These are phyloP conservation scores for Naganishia kalamii DNA, from an alignment of 768 basidiomycete species.

Conservation along the genomic window DNA sequence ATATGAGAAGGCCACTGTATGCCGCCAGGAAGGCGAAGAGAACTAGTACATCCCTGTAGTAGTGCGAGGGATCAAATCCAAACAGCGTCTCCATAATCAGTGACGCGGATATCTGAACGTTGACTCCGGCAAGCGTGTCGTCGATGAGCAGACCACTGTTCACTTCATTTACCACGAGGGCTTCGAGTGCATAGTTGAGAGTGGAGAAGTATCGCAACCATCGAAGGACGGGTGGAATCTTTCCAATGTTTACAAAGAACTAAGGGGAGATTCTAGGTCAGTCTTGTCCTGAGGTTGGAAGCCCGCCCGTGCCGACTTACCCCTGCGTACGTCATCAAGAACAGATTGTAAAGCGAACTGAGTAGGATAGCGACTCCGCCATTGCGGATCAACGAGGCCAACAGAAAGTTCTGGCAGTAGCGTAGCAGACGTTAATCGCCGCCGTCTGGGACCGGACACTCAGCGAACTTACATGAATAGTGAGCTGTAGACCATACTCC, in stretches of 20 bases:
- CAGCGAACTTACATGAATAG: slow-evolving; percentile 62
- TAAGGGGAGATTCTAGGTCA: neutral
- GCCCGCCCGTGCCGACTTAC: neutral
- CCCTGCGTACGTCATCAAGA: slow-evolving; percentile 49
- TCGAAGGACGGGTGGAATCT: slow-evolving; percentile 81
- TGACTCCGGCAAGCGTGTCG: slow-evolving; percentile 52
- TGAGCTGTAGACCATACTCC: slow-evolving; percentile 75
- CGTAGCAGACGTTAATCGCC: neutral
- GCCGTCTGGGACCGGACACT: neutral
- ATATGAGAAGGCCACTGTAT: slow-evolving; percentile 66
- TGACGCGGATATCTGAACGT: slow-evolving; percentile 68
- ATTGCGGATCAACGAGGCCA: slow-evolving; percentile 74
- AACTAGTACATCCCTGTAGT: slow-evolving; percentile 83
- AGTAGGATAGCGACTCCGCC: slow-evolving; percentile 85
- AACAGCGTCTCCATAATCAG: slow-evolving; percentile 88
- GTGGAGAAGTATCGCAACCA: slow-evolving; percentile 85
- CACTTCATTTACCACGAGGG: slow-evolving; percentile 85
- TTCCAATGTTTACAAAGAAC: slow-evolving; percentile 80
- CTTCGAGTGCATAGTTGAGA: slow-evolving; percentile 50
- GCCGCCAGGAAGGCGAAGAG: slow-evolving; percentile 78
- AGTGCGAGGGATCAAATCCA: slow-evolving; percentile 72
- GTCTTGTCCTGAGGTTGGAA: neutral
- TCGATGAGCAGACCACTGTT: slow-evolving; percentile 74
- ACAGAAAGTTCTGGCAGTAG: slow-evolving; percentile 71
- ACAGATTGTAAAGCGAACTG: slow-evolving; percentile 55